These are phyloP conservation scores for Mycothermus thermophilus DNA, from an alignment of 495 filamentous ascomycete species.

Conservation along the genomic window DNA sequence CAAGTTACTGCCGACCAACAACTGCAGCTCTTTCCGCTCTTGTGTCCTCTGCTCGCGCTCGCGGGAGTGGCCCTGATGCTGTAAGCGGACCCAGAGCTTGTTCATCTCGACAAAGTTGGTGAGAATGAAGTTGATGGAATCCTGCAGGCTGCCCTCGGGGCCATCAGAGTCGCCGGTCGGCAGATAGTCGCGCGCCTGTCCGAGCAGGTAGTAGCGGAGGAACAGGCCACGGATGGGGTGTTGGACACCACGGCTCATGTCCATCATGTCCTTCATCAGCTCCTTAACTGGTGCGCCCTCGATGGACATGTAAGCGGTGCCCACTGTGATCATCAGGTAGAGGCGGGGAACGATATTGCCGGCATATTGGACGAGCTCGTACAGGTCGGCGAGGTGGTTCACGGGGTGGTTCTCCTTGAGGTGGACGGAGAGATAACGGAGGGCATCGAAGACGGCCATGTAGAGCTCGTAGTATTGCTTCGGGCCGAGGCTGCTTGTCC, in stretches of 20 bases:
- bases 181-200: conserved; percentile 80
- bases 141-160: conserved; percentile 91
- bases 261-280: conserved; percentile 99
- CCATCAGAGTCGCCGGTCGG: conserved; percentile 73
- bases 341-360: conserved; percentile 94
- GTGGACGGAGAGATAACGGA: conserved; percentile 92
- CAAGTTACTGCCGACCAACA: conserved; percentile 90
- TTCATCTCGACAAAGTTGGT: conserved; percentile 99
- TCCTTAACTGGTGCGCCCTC: conserved; percentile 98
- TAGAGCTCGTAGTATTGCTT: conserved; percentile 99
- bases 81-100: conserved; percentile 93
- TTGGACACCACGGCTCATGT: conserved; percentile 96
- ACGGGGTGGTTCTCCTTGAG: conserved; percentile 93
- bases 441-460: conserved; percentile 96
- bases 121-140: conserved; percentile 91
- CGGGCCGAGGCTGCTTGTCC: conserved; percentile 85
- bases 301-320: conserved; percentile 97
- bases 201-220: conserved; percentile 86
- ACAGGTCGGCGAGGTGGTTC: conserved; percentile 94
- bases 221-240: conserved; percentile 92
- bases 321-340: conserved; percentile 97
- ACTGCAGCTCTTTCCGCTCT: conserved; percentile 85
- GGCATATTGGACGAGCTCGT: conserved; percentile 97
- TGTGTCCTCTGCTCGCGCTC: conserved; percentile 87
- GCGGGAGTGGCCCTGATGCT: conserved; percentile 93